Evolutionary conservation across 2,329 filamentous ascomycete species (phyloP), one percentile per base, ranked within the genome.

Genomic region (Aspergillus ruber): DNA sequence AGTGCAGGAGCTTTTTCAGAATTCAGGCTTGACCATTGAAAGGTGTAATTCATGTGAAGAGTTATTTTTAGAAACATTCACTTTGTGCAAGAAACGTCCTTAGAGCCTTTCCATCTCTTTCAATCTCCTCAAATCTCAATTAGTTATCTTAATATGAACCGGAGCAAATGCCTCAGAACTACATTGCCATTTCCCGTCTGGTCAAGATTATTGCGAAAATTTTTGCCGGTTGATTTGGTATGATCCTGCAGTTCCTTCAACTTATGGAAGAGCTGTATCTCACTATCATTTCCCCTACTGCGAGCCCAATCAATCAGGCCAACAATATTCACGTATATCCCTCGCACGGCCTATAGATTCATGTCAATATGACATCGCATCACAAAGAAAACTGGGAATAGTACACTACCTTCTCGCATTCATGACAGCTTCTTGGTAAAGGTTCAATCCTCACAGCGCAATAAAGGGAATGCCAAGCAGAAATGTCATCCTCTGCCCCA

Each of bases 391-490:
- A 21, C 39, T 41, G n/a, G 39, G 1, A 1, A 23, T 23, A 17
- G 21, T 21, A 41, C 2, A 41, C 17, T 41, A 41, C 39, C 18
- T 41, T 41, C 39, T 41, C 21, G 3, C 39, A 41, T 20, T 41
- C 39, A 20, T 25, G 33, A 49, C 27, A 42, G 21, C 46, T 49
- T 33, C 13, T 49, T 35, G 49, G 46, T 42, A 50, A 20, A 33
- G 49, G 49, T 20, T 29, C 18, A 21, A 50, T 49, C 33, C 46
- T 42, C 13, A 50, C 49, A 33, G 49, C 49, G 21, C 49, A 42
- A 43, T 46, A 50, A 21, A 50, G 46, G 17, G 49, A 44, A 48
- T 50, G 49, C 46, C 49, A 50, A n/a, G 46, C 41, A 17, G 35
- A 23, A 21, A 50, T 33, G 42, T 49, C 42, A 25, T 50, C 42